phyloP scores from a whole-genome alignment of 257 asterid species.

The Leptodermis oblonga region DNA sequence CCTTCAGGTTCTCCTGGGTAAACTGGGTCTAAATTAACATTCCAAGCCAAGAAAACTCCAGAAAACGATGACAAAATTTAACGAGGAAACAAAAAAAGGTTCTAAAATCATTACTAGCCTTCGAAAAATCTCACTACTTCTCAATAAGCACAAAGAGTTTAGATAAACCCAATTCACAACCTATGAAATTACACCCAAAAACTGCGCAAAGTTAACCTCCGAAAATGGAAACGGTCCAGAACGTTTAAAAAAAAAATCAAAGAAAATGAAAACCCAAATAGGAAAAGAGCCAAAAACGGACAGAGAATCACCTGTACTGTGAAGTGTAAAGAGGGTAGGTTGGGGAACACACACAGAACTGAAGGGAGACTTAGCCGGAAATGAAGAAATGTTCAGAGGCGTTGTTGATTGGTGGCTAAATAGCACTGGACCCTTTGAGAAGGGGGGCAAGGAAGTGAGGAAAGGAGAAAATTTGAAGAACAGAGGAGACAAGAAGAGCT shows the following conservation, averaged over 20 bases:
- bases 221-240: not conserved
- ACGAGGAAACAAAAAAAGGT: not conserved
- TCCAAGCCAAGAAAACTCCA: not conserved
- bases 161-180: not conserved
- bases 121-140: not conserved
- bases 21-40: not conserved
- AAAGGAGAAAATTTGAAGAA: slow-evolving; percentile 33
- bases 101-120: not conserved
- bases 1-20: not conserved
- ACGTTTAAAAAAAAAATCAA: not conserved
- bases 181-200: not conserved
- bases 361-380: slow-evolving; percentile 22
- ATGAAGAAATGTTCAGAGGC: slow-evolving; percentile 16
- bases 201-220: not conserved
- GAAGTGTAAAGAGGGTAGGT: slow-evolving; percentile 21
- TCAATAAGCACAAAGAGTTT: not conserved
- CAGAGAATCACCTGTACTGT: slow-evolving; percentile 37
- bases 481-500: slow-evolving; percentile 37
- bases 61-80: not conserved
- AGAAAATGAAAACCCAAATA: not conserved
- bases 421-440: slow-evolving; percentile 17
- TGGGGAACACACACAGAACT: slow-evolving; percentile 25
- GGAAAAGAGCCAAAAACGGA: not conserved
- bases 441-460: slow-evolving; percentile 13
- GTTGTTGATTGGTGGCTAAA: slow-evolving; percentile 20